A percentile compares a stretch with the other conserved stretches of the same genome.
These are phyloP conservation scores for Chalciporus sphaerocephalus DNA, from an alignment of 768 basidiomycete genomes.

Conservation along the genomic window DNA sequence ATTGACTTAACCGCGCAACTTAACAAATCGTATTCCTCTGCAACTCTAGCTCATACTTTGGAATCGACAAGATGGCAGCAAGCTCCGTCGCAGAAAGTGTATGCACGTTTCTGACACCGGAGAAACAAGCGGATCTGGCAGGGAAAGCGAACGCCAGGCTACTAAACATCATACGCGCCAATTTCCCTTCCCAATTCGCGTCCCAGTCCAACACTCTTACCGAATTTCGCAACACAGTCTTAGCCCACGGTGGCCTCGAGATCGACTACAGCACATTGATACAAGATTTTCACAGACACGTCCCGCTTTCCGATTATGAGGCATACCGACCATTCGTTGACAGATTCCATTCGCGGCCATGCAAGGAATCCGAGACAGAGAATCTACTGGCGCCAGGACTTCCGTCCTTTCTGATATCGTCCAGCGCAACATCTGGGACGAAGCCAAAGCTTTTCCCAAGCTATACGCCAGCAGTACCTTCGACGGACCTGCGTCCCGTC, in stretches of 20 bases:
- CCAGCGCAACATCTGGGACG: constrained; percentile 16
- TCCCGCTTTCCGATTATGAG: constrained; percentile 11
- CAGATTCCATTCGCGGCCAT: constrained; percentile 13
- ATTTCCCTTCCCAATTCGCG: constrained; percentile 5
- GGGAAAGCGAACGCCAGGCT: constrained; percentile 1
- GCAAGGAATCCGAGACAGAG: too few relatives aligned
- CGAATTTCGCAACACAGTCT: constrained; percentile 8
- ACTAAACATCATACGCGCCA: constrained; percentile 8
- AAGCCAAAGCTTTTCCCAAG: constrained; percentile 4
- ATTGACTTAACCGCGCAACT: too few relatives aligned
- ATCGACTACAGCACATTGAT: constrained; percentile 7
- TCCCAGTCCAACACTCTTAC: background rate
- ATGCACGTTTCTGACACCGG: background rate
- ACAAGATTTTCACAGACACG: constrained; percentile 4
- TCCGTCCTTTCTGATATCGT: constrained; percentile 5
- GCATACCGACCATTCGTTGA: constrained; percentile 13
- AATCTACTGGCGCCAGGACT: constrained; percentile 20
- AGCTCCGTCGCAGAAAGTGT: too few relatives aligned
- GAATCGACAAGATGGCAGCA: too few relatives aligned
- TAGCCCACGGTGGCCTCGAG: background rate
- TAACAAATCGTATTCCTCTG: too few relatives aligned
- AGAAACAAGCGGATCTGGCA: background rate
- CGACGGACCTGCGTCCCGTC: background rate
- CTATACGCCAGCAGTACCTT: constrained; percentile 4
- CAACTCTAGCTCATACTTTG: too few relatives aligned